Evolutionary conservation across 2,329 filamentous ascomycete species (phyloP), one percentile per base, ranked within the genome.

Genomic region (Annulohypoxylon truncatum): DNA sequence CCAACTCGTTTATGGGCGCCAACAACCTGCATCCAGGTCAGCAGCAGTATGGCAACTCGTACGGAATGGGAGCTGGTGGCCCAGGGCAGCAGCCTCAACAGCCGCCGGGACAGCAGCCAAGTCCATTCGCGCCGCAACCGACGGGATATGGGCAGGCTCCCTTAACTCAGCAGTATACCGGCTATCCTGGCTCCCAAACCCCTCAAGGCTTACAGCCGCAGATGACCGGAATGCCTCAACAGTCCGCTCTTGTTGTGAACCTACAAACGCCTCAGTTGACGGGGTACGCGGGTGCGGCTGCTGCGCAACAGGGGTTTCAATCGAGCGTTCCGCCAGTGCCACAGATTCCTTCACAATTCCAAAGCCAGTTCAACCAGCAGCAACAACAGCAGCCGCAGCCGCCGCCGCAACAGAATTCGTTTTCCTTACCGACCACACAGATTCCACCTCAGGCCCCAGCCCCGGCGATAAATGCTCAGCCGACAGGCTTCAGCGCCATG

Each of bases 1-100:
- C 93, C 72, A 96, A 92, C 83, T 90, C 92, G 70, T 97, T 90
- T 80, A 82, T 97, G 75, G 93, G 93, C 80, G 87, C 86, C 79
- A 93, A 90, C 77, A 91, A 85, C 83, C 88, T 91, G 78, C 91
- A 90, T 66, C 92, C 91, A 57, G 87, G 87, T 70, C 89, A 87
- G 76, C 88, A 84, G 68, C 83, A 87, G 72, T 87, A 84, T 82
- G 84, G 84, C 72, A 79, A 81, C 76, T 81, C 84, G 67, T 84
- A 86, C 75, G 78, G 78, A 53, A 74, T 80, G 70, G 79, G 77
- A n/a, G 73, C 76, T 58, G 80, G 80, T 64, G 53, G 42, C 40
- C 66, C 63, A 47, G 67, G 66, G 31, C 78, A 78, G 56, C 78
- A 76, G 55, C 82, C 81, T 67, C 82, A 83, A 67, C 82, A 81